Base-by-base conservation (phyloP, 257 asterid genomes). In the Knoxia roxburghii region DNA sequence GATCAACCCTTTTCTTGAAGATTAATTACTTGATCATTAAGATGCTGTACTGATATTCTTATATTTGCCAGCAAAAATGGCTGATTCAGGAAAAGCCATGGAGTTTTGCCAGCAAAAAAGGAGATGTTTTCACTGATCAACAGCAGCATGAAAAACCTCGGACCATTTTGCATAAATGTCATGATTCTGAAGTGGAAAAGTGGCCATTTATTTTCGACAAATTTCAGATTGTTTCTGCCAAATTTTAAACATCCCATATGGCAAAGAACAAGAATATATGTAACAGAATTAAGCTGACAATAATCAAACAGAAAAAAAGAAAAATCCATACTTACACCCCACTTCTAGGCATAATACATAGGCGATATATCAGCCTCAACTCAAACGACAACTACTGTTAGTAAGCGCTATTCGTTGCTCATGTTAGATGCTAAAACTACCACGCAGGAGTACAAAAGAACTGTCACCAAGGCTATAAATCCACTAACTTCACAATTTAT, bases 341-440 rank as follows among this genome's bases (percentile, higher is more conserved):
- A 55, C 23, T 67, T 41, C 43, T 69, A 20, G 49, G 65, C 27
- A 58, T 18, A 32, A 37, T 33, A 30, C 46, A 60, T n/a, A n/a
- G n/a, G n/a, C 4, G 41, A 37, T 37, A 37, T 37, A 37, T 37
- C 41, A 37, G 41, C 41, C 9, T 37, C 41, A 37, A 37, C n/a
- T 21, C 58, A 62, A 39, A 45, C 23, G 41, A 41, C 5, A 15
- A 30, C 20, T 27, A 4, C 13, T 51, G 64, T 27, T 24, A 62
- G 53, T 48, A 27, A 20, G 64, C 39, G n/a, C 32, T 7, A 52
- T 30, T 33, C n/a, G 55, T 18, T 30, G 24, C 64, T 20, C 30
- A 51, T 37, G 48, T 26, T 27, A 37, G 65, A 55, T 21, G 56
- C 27, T 49, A 30, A 33, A 59, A 59, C 60, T 32, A 58, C 51